These are phyloP conservation scores for Backusella mclennaniae DNA, from an alignment of 192 early-diverging fungal species.

Conservation along the genomic window DNA sequence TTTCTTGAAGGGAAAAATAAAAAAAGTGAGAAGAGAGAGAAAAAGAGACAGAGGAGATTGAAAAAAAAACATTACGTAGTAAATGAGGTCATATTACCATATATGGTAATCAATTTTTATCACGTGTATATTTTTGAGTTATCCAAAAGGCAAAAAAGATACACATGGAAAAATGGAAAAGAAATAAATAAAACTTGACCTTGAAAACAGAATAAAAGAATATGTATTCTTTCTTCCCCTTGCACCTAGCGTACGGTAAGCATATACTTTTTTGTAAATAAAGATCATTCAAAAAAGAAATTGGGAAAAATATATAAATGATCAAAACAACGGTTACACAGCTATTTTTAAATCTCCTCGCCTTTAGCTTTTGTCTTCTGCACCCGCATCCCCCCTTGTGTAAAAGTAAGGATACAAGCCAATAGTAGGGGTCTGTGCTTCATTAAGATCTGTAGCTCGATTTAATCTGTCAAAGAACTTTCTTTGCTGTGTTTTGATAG, in stretches of 20 bases:
- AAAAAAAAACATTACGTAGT: slow-evolving; percentile 12
- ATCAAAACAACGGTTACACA: background rate
- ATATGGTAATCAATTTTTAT: background rate
- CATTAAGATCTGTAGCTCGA: background rate
- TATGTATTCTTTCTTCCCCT: background rate
- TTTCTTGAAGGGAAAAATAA: background rate
- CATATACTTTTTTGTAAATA: background rate
- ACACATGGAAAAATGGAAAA: background rate
- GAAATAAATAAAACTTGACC: background rate
- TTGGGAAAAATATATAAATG: background rate
- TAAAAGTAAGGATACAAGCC: slow-evolving; percentile 1
- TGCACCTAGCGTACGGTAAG: background rate
- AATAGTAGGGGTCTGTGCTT: background rate
- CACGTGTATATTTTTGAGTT: background rate
- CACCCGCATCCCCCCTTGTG: background rate
- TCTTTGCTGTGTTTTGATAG: background rate
- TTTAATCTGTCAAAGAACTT: background rate
- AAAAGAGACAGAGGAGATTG: background rate
- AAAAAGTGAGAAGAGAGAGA: background rate
- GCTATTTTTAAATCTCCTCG: background rate
- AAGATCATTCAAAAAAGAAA: background rate
- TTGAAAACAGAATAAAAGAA: background rate
- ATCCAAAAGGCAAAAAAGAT: background rate
- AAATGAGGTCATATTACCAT: background rate
- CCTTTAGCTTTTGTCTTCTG: background rate